Evolutionary conservation across 805 yeast genomes (phyloP), one percentile per base, ranked within the genome.

Genomic region (Candida anglica): DNA sequence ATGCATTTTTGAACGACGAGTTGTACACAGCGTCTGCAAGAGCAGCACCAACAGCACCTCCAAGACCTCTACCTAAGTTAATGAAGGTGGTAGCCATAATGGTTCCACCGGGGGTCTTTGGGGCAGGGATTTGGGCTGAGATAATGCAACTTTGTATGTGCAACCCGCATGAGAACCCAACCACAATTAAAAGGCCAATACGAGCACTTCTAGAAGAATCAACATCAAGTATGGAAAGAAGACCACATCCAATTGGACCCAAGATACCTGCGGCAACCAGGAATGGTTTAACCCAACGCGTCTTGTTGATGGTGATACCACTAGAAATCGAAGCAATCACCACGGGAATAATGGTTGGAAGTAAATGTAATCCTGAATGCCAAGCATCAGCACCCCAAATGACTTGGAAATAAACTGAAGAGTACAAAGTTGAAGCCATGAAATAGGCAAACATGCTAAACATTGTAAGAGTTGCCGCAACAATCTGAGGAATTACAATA

Each of bases 121-220:
- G 79, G 8, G 77, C 75, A 16, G 63, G 53, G 6, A 75, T 49
- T 44, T 75, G 79, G 1, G 71, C 60, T 2, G 69, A 48, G 20
- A 73, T 46, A 30, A 72, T 53, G 11, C 63, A 43, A 2, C 75
- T 56, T 47, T 75, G 80, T 47, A 73, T 54, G 34, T 53, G 58
- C 11, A 71, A 20, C 2, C 83, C 84, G 27, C 65, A 50, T 0
- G 72, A 61, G 4, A 67, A 53, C 16, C 83, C 83, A 6, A 58
- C 47, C 5, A 71, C 44, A 18, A 75, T 67, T 36, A 71, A 63
- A 20, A 62, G 55, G 0, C 79, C 75, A 33, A 75, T 64, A 37
- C 66, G 60, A 17, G 48, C 32, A 1, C 67, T 47, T 2, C 43
- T 38, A 4, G 58, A 37, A 1, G 77, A 58, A 27, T 69, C 56